Percentiles rank a stretch among this genome's conserved stretches.
These are phyloP conservation scores for Leptosphaerulina australis DNA, from an alignment of 2,329 filamentous ascomycete species.

Conservation along the genomic window DNA sequence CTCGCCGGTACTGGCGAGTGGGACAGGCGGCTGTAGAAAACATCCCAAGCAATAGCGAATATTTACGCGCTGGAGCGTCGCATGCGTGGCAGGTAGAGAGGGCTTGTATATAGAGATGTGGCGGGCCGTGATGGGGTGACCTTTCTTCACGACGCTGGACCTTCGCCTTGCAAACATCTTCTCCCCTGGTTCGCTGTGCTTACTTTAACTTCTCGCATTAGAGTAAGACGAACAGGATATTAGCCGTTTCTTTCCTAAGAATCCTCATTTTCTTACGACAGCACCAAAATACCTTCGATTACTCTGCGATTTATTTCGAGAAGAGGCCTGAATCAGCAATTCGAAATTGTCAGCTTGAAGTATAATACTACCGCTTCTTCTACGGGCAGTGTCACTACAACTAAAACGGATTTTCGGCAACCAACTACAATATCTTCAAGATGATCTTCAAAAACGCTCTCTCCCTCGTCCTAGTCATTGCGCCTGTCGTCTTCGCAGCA, in stretches of 20 bases:
- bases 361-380: constrained; percentile 16
- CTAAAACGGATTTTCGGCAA: too few species aligned
- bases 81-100: constrained; percentile 13
- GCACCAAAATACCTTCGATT: neutral
- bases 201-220: too few species aligned
- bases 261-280: constrained; percentile 11
- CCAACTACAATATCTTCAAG: constrained; percentile 8
- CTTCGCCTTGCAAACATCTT: constrained; percentile 7
- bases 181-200: too few species aligned
- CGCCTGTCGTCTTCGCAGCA: constrained; percentile 44
- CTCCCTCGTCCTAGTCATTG: constrained; percentile 43
- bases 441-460: constrained; percentile 46
- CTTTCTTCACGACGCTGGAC: neutral
- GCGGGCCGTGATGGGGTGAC: constrained; percentile 12
- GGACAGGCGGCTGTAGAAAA: constrained; percentile 18
- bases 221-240: too few species aligned
- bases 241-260: neutral
- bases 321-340: constrained; percentile 1
- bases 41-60: neutral
- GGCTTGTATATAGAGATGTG: constrained; percentile 14
- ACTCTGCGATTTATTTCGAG: constrained; percentile 4
- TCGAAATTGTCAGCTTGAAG: neutral
- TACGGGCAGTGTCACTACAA: constrained; percentile 2
- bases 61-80: constrained; percentile 15
- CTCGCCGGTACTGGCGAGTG: constrained; percentile 11